phyloP scores from a whole-genome alignment of 495 filamentous ascomycete species.

The Beverwykella pulmonaria region DNA sequence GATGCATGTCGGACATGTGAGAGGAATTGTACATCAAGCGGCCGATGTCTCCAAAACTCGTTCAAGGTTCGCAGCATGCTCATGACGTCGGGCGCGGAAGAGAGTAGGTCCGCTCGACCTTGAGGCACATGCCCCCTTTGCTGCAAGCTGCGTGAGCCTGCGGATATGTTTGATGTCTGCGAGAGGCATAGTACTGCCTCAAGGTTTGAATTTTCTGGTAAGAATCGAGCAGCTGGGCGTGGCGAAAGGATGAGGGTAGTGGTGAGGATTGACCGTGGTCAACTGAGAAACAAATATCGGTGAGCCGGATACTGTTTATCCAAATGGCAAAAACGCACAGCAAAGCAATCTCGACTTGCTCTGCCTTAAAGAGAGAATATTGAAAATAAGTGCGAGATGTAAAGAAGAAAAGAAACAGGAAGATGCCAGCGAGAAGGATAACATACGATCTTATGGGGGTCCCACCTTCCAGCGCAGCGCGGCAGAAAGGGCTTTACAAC shows the following conservation, averaged over 20 bases:
- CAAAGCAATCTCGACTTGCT: slow-evolving; percentile 10
- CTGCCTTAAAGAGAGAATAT: slow-evolving; percentile 19
- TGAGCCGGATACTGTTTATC: slow-evolving; percentile 10
- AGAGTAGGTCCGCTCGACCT: slow-evolving; percentile 32
- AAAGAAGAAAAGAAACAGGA: slow-evolving; percentile 5
- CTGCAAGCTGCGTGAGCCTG: slow-evolving; percentile 28
- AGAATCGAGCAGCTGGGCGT: not conserved
- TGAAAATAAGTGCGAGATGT: slow-evolving; percentile 23
- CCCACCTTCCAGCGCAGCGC: not conserved
- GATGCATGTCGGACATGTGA: slow-evolving; percentile 45
- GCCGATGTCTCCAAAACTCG: slow-evolving; percentile 68
- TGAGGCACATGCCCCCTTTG: not conserved
- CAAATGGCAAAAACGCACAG: slow-evolving; percentile 20
- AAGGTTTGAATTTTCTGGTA: not conserved
- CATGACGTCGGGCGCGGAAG: slow-evolving; percentile 42
- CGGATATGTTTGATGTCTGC: slow-evolving; percentile 47
- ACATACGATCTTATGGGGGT: not conserved
- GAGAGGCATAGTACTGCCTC: slow-evolving; percentile 47
- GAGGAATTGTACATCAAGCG: slow-evolving; percentile 57
- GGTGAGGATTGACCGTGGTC: slow-evolving; percentile 4
- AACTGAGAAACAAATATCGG: slow-evolving; percentile 1
- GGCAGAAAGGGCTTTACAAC: not conserved
- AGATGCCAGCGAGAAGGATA: not conserved
- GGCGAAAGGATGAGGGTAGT: slow-evolving; percentile 6
- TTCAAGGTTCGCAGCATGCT: slow-evolving; percentile 73